Base-by-base conservation (phyloP, 345 rosid genomes). In the Geranium brycei region DNA sequence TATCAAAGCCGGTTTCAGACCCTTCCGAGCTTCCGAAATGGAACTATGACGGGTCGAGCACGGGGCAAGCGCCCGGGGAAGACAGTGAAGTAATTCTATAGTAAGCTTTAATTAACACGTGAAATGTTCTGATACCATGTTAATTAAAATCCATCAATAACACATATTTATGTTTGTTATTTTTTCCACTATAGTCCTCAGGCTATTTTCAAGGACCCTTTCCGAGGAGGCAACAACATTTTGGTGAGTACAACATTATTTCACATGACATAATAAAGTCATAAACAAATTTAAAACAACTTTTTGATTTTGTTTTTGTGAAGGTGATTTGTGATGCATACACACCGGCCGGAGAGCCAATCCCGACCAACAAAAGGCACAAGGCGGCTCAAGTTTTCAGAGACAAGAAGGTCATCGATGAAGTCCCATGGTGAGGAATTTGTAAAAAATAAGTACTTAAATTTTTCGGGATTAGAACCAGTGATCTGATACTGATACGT, bases 41-140 rank as follows among this genome's bases (percentile, higher is more conserved):
- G 99, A 93, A 93, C 80, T 93, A 85, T 67, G 99, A 93, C 66
- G 99, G 99, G 69, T 93, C 99, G 28, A 93, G 99, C 69, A 91
- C 98, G 0, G 98, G 96, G 71, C 98, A 91, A 66, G 97, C 97
- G 31, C 96, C 91, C 4, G 98, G 98, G 64, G 96, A 92, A 41
- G 97, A 92, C 62, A 93, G 99, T 79, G 99, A 89, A 83, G 99
- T 93, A 69, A 93, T 89, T 74, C 72, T 93, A 79, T 93, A 85
- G 99, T 93, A 87, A 87, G 91, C 75, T 60, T 73, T 67, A 60
- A 8, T 5, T 31, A 40, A 62, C 17, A 57, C 57, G 23, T n/a
- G 16, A 15, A 16, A 5, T n/a, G n/a, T 47, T 59, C 16, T 38
- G 4, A 13, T 12, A 6, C 65, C 28, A 23, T 23, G 28, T 23